phyloP scores from a whole-genome alignment of 1,284 basidiomycete species.

The Leucoagaricus sp. region DNA sequence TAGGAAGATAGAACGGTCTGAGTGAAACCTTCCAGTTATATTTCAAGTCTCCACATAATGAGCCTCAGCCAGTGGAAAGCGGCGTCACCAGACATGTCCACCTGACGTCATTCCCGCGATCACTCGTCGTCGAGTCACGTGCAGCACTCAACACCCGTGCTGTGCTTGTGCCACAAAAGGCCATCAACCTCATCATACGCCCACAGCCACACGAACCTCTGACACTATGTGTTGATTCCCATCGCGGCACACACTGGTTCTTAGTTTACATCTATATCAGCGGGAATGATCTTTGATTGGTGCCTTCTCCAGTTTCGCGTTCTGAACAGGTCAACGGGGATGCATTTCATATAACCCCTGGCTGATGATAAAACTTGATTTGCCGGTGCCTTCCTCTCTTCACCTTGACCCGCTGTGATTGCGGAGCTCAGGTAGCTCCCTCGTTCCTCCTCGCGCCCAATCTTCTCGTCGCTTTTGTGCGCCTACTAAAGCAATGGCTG shows the following conservation, averaged over 20 bases:
- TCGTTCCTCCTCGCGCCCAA: not conserved
- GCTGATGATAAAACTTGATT: not conserved
- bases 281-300: not conserved
- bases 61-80: not conserved
- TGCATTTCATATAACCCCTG: slow-evolving; percentile 3
- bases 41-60: slow-evolving; percentile 4
- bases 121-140: slow-evolving; percentile 1
- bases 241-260: not conserved
- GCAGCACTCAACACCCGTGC: not conserved
- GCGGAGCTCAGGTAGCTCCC: slow-evolving; percentile 9
- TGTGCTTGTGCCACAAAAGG: not conserved
- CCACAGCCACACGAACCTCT: not conserved
- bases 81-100: slow-evolving; percentile 2
- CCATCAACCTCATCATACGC: not conserved
- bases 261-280: not conserved
- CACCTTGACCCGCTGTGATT: not conserved
- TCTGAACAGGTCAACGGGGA: not conserved
- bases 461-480: not conserved
- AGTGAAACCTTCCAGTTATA: slow-evolving; percentile 12
- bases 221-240: not conserved
- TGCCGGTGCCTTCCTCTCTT: not conserved
- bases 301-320: not conserved
- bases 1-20: not conserved
- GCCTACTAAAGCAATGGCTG: not conserved
- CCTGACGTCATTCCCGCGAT: slow-evolving; percentile 15